Conservation (phyloP, 2,329 filamentous ascomycete species). For the Coccinonectria pachysandricola region DNA sequence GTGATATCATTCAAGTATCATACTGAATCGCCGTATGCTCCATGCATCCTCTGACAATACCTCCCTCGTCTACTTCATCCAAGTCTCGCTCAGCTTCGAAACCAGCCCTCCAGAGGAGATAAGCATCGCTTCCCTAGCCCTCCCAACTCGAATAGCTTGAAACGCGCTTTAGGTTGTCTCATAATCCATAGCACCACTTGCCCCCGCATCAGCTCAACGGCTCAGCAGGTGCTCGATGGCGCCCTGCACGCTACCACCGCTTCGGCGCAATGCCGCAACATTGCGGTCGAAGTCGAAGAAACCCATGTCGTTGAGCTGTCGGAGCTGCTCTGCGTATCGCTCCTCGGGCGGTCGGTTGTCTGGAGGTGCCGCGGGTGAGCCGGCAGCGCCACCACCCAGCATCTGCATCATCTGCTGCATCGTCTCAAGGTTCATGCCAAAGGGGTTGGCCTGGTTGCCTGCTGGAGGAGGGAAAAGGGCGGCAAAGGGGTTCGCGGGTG, state of each 20-base stretch:
- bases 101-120: too few relatives aligned
- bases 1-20: too few relatives aligned
- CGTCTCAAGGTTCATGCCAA: constrained; percentile 40
- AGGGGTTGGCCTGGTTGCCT: constrained; percentile 27
- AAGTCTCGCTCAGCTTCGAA: too few relatives aligned
- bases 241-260: constrained; percentile 88
- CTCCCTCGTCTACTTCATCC: too few relatives aligned
- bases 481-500: constrained; percentile 56
- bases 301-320: constrained; percentile 96
- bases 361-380: constrained; percentile 43
- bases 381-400: constrained; percentile 30
- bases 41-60: too few relatives aligned
- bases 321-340: constrained; percentile 77
- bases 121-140: constrained; percentile 1
- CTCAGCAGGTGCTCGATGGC: constrained; percentile 66
- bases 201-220: constrained; percentile 10
- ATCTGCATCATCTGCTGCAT: constrained; percentile 44
- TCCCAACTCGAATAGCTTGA: constrained; percentile 1
- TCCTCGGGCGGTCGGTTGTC: constrained; percentile 92
- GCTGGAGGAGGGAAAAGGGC: constrained; percentile 42
- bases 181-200: constrained; percentile 2
- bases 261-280: constrained; percentile 74
- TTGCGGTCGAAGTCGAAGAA: constrained; percentile 97
- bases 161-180: background rate
- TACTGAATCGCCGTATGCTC: too few relatives aligned